Base-by-base conservation (phyloP, 768 basidiomycete species). In the Sistotremastrum niveocremeum region DNA sequence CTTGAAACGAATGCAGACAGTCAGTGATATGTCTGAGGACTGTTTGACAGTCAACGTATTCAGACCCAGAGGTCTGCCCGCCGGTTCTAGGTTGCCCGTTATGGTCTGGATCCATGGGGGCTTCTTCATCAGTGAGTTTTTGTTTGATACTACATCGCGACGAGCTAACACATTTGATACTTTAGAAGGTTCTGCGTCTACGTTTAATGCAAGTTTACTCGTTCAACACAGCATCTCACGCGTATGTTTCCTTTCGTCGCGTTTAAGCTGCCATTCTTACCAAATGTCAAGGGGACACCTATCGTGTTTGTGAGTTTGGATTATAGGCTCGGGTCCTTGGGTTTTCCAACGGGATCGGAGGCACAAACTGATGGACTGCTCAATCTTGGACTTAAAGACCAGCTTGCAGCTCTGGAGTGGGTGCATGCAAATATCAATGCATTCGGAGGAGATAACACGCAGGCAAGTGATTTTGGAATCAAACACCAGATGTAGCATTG, bases 291-390 rank as follows among this genome's bases (percentile, higher is more conserved):
- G 67, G 66, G 65, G 5, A 65, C 65, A 31, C 73, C 74, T 10
- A 55, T 74, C 37, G 59, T 78, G 40, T 70, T 65, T 52, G 74
- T 72, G 33, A 67, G 63, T 36, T 51, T 73, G 51, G 72, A 75
- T 53, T 76, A 77, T 51, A 63, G 76, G 35, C 52, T 76, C 10
- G 69, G 68, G 5, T 65, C 69, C 4, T 63, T 74, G 9, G 76
- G 74, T 1, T 76, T 69, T 45, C 64, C 70, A 4, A 62, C 64
- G 48, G 68, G 69, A 4, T 46, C 55, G 6, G 65, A 69, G 61
- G 73, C 72, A 11, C 59, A 56, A 4, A 49, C 57, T 9, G 58
- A 59, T 4, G 61, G 60, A 7, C 63, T 65, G 1, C 59, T 71
- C 6, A 74, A 73, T 51, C 60, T 74, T 31, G 73, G 64, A 1